Evolutionary conservation across 306 rosid genomes (phyloP).

Genomic region (Dalbergia cochinchinensis): DNA sequence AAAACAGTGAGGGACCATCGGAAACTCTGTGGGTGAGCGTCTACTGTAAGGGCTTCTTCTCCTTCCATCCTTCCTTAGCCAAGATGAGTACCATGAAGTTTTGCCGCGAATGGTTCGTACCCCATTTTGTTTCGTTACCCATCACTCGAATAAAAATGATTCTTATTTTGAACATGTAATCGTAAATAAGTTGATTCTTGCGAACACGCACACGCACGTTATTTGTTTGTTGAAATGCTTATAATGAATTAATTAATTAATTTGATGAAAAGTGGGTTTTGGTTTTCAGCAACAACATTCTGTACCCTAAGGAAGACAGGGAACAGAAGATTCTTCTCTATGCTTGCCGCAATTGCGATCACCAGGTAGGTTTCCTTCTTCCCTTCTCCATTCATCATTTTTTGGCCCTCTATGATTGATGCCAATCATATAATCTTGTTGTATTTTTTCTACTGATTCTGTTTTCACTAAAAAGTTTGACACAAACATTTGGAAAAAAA

Average conservation of each 20-base stretch:
- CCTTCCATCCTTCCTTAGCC: background rate
- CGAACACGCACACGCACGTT: background rate
- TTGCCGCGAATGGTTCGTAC: conserved; percentile 94
- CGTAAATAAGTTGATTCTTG: background rate
- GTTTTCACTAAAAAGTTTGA: no score
- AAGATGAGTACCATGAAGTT: conserved; percentile 99
- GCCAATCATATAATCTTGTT: background rate
- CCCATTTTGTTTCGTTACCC: background rate
- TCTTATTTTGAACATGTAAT: no score
- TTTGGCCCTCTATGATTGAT: background rate
- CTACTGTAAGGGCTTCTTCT: background rate
- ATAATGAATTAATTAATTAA: background rate
- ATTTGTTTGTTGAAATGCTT: background rate
- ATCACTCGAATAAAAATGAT: no score
- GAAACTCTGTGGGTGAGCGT: background rate
- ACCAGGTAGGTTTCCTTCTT: conserved; percentile 79
- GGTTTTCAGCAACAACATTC: conserved; percentile 84
- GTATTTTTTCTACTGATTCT: no score
- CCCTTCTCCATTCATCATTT: background rate
- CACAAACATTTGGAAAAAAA: no score
- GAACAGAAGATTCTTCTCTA: conserved; percentile 85
- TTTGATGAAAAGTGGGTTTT: conserved; percentile 1
- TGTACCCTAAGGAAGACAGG: conserved; percentile 92
- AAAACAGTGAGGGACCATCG: background rate
- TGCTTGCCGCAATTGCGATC: conserved; percentile 98